Evolutionary conservation across 169 alveolate genomes (phyloP), one percentile per base, ranked within the genome.

Genomic region (Cryptosporidium xiaoi): DNA sequence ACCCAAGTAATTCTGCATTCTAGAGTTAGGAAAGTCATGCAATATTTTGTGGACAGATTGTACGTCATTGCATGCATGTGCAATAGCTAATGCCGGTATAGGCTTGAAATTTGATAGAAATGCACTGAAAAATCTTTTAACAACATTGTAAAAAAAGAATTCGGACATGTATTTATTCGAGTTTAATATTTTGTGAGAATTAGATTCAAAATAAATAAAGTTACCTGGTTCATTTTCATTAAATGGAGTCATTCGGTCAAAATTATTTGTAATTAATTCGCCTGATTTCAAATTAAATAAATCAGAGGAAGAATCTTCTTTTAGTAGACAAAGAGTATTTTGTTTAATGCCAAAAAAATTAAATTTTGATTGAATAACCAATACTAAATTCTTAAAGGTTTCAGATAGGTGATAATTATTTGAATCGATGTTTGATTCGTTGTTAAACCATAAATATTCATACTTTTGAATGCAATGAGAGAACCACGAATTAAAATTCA

Each of bases 61-160:
- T 29, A 60, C 44, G 51, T 77, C 87, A 77, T 77, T 77, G 51
- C 87, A 77, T 60, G 87, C 87, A 77, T 60, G 55, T 62, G 87
- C 87, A 40, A 77, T 77, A 12, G 87, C 87, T 44, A 77, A 50
- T 40, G 87, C 87, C 16, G 69, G 87, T 77, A 77, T 16, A 46
- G 87, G 87, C 50, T 58, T 46, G 18, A 62, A 58, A n/a, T 60
- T 60, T 18, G 87, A 60, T 44, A 77, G 34, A 44, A 77, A 77
- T 18, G 64, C 64, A 5, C 64, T 77, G 40, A 77, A 77, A 62
- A 77, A 77, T 44, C 18, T 18, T 62, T 77, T 77, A 29, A 77
- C 46, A 16, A 62, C 50, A 31, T 33, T 27, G n/a, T 69, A 24
- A 7, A 55, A 55, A n/a, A 53, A 34, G 16, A 53, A 33, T 69